Percentiles rank a stretch among this genome's conserved stretches.
Conservation (phyloP, 2,329 filamentous ascomycete genomes). For the Phaeosphaeria sp. region DNA sequence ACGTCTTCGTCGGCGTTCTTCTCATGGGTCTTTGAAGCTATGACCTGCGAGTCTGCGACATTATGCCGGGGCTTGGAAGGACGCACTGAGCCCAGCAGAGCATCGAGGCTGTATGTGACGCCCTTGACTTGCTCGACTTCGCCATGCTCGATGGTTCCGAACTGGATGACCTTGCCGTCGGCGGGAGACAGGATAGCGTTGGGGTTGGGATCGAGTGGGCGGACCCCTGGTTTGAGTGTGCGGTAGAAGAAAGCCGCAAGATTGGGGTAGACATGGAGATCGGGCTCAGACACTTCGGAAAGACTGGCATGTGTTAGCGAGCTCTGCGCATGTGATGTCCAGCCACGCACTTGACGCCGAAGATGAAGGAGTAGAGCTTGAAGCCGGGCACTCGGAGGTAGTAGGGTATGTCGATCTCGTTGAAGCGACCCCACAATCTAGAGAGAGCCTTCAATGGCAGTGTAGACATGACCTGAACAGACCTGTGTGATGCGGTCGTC, state of each 20-base stretch:
- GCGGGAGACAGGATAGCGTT: constrained; percentile 85
- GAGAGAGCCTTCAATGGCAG: constrained; percentile 90
- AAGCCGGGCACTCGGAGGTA: constrained; percentile 88
- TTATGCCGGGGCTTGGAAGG: constrained; percentile 54
- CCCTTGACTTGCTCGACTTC: constrained; percentile 99
- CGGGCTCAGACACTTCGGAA: constrained; percentile 83
- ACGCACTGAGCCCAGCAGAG: constrained; percentile 71
- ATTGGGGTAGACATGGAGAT: constrained; percentile 89
- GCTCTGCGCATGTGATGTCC: constrained; percentile 38
- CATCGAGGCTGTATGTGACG: constrained; percentile 96
- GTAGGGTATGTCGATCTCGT: constrained; percentile 87
- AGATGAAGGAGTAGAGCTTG: constrained; percentile 87
- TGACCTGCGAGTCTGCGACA: constrained; percentile 26
- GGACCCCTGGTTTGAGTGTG: constrained; percentile 84
- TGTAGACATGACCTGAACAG: constrained; percentile 92
- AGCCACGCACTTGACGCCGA: constrained; percentile 74
- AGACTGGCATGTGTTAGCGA: constrained; percentile 60
- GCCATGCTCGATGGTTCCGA: constrained; percentile 87
- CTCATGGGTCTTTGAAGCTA: constrained; percentile 34
- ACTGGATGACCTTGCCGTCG: constrained; percentile 90
- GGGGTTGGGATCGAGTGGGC: constrained; percentile 82
- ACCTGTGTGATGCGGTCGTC: constrained; percentile 54
- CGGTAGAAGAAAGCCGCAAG: constrained; percentile 97
- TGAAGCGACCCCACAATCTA: constrained; percentile 88
- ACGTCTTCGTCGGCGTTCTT: constrained; percentile 63